Evolutionary conservation across 2,329 filamentous ascomycete genomes (phyloP).

Genomic region (Alternaria burnsii): DNA sequence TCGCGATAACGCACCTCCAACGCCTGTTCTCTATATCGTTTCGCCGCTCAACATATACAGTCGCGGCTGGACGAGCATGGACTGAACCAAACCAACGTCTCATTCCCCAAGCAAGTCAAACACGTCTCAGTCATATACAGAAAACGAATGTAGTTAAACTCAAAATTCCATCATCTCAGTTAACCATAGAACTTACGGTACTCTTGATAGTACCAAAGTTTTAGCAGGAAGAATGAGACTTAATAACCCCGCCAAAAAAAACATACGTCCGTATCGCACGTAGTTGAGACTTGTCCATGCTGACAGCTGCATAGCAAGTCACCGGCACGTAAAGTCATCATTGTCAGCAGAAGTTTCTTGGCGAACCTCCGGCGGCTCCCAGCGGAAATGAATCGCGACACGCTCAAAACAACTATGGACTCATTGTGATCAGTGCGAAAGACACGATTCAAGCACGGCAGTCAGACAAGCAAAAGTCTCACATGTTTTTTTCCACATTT

Average conservation of each 20-base stretch:
- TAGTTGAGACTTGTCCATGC: background rate
- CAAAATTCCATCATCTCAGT: background rate
- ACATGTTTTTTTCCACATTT: constrained; percentile 20
- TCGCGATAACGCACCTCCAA: constrained; percentile 19
- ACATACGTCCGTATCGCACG: background rate
- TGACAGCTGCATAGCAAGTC: background rate
- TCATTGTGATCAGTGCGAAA: constrained; percentile 18
- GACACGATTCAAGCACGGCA: constrained; percentile 5
- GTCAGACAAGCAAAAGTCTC: constrained; percentile 5
- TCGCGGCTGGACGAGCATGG: background rate
- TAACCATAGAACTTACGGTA: background rate
- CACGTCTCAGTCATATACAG: background rate
- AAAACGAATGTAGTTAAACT: background rate
- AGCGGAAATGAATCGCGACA: constrained; percentile 23
- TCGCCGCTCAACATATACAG: background rate
- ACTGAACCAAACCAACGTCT: background rate
- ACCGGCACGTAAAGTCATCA: background rate
- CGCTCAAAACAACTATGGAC: constrained; percentile 12
- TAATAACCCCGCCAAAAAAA: background rate
- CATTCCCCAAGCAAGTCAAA: background rate
- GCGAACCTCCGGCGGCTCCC: constrained; percentile 29
- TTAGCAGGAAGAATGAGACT: background rate
- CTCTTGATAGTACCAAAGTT: background rate
- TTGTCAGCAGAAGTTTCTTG: constrained; percentile 11
- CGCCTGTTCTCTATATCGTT: background rate